Percentiles rank a stretch among this genome's conserved stretches.
These are phyloP conservation scores for Heritiera littoralis DNA, from an alignment of 345 rosid genomes.

Conservation along the genomic window DNA sequence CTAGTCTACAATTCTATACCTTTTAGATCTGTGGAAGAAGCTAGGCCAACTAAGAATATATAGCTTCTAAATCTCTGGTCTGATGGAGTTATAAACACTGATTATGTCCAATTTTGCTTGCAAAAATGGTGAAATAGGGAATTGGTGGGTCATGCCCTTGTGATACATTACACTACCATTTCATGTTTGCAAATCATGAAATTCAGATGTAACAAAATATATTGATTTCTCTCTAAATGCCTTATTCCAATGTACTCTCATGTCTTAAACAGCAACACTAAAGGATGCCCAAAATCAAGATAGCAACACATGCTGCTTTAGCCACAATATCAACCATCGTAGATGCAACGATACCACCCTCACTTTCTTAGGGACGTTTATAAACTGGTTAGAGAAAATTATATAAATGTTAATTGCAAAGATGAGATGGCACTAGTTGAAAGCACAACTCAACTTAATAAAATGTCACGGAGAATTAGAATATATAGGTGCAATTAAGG, in stretches of 20 bases:
- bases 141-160: background rate
- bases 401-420: background rate
- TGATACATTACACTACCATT: background rate
- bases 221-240: slow-evolving; percentile 6
- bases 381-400: background rate
- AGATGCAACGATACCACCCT: background rate
- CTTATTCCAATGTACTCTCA: slow-evolving; percentile 16
- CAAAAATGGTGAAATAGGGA: background rate
- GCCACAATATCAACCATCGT: slow-evolving; percentile 19
- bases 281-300: slow-evolving; percentile 30
- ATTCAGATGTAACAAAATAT: background rate
- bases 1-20: too few relatives aligned
- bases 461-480: background rate
- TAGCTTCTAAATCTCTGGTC: too few relatives aligned
- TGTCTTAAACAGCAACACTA: slow-evolving; percentile 32
- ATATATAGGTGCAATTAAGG: background rate
- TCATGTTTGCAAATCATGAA: background rate
- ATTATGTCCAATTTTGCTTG: background rate
- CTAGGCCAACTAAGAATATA: too few relatives aligned
- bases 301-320: slow-evolving; percentile 8
- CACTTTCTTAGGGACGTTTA: slow-evolving; percentile 23
- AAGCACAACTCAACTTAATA: background rate
- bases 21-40: too few relatives aligned
- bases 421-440: background rate
- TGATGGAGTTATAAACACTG: background rate